Conservation (phyloP, 75 land plant species). For the Cunninghamia lanceolata region DNA sequence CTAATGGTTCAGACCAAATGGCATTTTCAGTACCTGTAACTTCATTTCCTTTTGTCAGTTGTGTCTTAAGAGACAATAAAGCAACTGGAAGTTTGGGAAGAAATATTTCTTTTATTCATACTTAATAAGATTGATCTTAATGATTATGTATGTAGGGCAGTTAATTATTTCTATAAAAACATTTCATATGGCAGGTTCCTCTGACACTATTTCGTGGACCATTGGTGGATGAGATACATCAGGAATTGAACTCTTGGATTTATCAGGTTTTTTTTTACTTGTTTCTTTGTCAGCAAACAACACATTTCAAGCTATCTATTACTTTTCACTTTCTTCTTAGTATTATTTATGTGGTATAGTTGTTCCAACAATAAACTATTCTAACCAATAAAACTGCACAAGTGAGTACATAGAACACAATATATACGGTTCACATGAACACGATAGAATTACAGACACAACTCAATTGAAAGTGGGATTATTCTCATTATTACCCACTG, state of each 20-base stretch:
- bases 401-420: not conserved
- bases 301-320: too few relatives aligned
- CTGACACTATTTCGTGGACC: constrained; percentile 61
- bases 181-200: constrained; percentile 22
- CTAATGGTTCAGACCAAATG: constrained; percentile 42
- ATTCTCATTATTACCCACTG: not conserved
- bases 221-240: constrained; percentile 78
- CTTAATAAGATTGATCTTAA: not conserved
- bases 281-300: too few relatives aligned
- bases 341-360: too few relatives aligned
- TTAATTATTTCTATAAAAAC: not conserved
- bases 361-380: not conserved
- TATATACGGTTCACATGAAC: not conserved
- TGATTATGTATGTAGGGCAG: not conserved
- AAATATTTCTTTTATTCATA: not conserved
- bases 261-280: too few relatives aligned
- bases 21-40: constrained; percentile 40
- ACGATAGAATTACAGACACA: not conserved
- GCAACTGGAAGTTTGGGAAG: not conserved
- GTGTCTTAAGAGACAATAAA: not conserved
- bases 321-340: too few relatives aligned
- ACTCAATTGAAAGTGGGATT: not conserved
- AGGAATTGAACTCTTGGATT: constrained; percentile 21
- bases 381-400: not conserved
- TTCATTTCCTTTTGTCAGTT: not conserved